Conservation (phyloP, 139 green algal species). For the Penium margaritaceum region DNA sequence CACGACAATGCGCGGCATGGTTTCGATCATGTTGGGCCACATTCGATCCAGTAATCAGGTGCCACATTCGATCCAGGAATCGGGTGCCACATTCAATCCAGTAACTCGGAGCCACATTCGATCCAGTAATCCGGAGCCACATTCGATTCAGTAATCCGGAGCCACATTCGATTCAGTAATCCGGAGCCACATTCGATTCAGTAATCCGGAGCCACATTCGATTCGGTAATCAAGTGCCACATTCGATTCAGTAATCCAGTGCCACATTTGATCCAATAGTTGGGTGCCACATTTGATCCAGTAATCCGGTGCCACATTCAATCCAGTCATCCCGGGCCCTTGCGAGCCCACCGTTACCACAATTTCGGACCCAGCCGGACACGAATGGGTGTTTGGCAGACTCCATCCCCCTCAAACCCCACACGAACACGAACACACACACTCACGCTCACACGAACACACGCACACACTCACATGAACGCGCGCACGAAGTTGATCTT, state of each 20-base stretch:
- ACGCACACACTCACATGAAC: slow-evolving; percentile 46
- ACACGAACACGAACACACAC: neutral
- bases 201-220: too few species aligned
- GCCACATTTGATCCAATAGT: too few species aligned
- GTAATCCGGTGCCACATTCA: neutral
- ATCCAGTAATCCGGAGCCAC: too few species aligned
- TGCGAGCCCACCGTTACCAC: neutral
- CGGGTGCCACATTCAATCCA: too few species aligned
- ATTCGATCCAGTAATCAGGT: neutral
- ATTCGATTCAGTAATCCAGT: neutral
- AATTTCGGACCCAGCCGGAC: neutral
- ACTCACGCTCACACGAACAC: neutral
- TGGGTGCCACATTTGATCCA: too few species aligned
- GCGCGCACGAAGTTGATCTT: slow-evolving; percentile 17
- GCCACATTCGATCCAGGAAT: too few species aligned
- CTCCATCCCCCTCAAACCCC: neutral
- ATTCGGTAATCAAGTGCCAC: neutral
- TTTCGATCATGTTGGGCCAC: neutral
- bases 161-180: too few species aligned
- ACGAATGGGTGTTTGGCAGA: neutral
- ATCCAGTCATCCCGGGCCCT: too few species aligned
- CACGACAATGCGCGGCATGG: neutral
- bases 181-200: neutral
- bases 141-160: neutral
- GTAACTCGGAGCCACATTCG: neutral